These are phyloP conservation scores for Halteria grandinella DNA, from an alignment of 73 alveolate genomes.

Conservation along the genomic window DNA sequence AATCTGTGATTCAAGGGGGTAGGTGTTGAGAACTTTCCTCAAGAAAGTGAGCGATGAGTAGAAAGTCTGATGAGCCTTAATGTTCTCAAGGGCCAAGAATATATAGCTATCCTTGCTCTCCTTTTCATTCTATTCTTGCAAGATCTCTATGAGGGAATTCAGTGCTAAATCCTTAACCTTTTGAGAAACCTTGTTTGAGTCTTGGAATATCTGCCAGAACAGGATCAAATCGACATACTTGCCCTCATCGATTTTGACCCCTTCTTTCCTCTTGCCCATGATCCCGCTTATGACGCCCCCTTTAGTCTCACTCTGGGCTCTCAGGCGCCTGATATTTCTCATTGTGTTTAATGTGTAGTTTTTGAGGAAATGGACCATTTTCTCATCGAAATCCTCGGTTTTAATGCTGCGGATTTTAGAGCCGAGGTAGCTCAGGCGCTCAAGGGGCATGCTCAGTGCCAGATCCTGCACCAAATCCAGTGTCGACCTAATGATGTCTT, in stretches of 20 bases:
- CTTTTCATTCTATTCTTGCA: conserved; percentile 25
- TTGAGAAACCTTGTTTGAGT: conserved; percentile 25
- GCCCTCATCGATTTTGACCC: conserved; percentile 21
- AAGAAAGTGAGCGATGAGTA: conserved; percentile 14
- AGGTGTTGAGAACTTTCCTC: conserved; percentile 30
- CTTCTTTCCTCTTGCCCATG: conserved; percentile 16
- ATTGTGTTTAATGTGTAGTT: conserved; percentile 39
- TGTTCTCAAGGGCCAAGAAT: conserved; percentile 10
- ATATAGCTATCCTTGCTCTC: conserved; percentile 34
- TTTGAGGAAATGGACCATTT: conserved; percentile 37
- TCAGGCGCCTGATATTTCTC: conserved; percentile 19
- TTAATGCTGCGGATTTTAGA: conserved; percentile 6
- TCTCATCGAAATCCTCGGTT: conserved; percentile 39
- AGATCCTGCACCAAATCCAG: conserved; percentile 30
- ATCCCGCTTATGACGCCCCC: neutral
- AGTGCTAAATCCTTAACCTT: conserved; percentile 41
- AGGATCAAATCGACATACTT: conserved; percentile 30
- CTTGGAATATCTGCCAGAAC: conserved; percentile 61
- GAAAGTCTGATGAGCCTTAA: conserved; percentile 25
- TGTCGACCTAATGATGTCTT: conserved; percentile 56
- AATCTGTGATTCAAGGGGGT: conserved; percentile 10
- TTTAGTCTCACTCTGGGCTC: conserved; percentile 12
- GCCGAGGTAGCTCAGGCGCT: conserved; percentile 31
- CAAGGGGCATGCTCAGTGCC: conserved; percentile 32
- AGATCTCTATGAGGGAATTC: conserved; percentile 37